Evolutionary conservation across 106 monocot genomes (phyloP), one percentile per base, ranked within the genome.

Genomic region (Ottelia alismoides): DNA sequence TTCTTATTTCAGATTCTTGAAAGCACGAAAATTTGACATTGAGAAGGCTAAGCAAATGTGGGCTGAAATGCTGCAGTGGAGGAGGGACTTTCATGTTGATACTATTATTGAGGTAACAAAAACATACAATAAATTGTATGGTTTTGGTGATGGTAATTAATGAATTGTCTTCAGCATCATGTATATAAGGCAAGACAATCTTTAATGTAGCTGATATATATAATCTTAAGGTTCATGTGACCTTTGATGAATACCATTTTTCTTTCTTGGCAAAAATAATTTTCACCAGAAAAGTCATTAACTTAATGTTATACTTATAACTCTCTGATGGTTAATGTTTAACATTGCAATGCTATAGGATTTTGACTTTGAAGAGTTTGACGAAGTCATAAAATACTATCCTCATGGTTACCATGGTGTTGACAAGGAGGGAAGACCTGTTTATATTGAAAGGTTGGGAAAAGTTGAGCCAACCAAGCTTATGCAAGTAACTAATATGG

Each of bases 41-140:
- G 91, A 81, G 40, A 85, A 91, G 71, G 81, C 91, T 49, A 91
- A 81, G 55, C 90, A 85, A 25, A 90, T 90, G 90, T 90, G 90
- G 90, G 65, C 78, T 52, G 90, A 91, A 58, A 91, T 91, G 91
- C 78, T 91, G 57, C 70, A 71, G 9, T 91, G 91, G 91, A 80
- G 85, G 64, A 81, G 73, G 55, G 81, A 91, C 22, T 85, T 70
- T 62, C 78, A 70, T 27, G 57, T 57, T 24, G 91, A 91, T 54
- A 73, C 65, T 57, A 70, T 91, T 54, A n/a, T 77, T 35, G 71
- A 80, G 76, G 84, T 74, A 68, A 47, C n/a, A 20, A 10, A 43
- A 43, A 43, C 40, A 43, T 43, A 16, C 16, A 16, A 43, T 16
- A 43, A n/a, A n/a, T n/a, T n/a, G n/a, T n/a, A n/a, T n/a, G n/a